Conservation (phyloP, 768 basidiomycete species). For the Pilatotrama ljubarskyi region DNA sequence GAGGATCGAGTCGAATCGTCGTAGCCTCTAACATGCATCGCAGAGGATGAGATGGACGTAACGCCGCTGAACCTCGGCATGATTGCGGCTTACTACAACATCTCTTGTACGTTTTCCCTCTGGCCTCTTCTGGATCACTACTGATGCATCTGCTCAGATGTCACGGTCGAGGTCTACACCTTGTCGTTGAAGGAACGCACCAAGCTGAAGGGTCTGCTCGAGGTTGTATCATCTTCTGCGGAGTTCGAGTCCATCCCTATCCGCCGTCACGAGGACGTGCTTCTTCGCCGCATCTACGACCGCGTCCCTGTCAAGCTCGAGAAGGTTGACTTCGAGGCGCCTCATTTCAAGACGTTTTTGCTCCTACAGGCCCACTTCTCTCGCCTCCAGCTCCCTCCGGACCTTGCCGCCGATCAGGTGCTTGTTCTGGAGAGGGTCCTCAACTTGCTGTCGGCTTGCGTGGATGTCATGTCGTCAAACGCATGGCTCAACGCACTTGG, state of each 20-base stretch:
- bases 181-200: constrained; percentile 94
- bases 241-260: constrained; percentile 97
- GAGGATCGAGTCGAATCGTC: background rate
- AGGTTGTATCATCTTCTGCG: constrained; percentile 95
- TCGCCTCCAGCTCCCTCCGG: constrained; percentile 86
- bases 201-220: constrained; percentile 93
- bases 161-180: constrained; percentile 96
- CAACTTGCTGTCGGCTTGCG: constrained; percentile 89
- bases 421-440: constrained; percentile 88
- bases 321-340: constrained; percentile 81
- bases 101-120: constrained; percentile 63
- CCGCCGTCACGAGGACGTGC: constrained; percentile 84
- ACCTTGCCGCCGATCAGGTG: constrained; percentile 89
- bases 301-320: constrained; percentile 96
- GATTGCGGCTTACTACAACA: constrained; percentile 97
- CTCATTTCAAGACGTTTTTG: constrained; percentile 98
- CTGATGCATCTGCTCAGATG: constrained; percentile 52
- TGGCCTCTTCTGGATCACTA: background rate
- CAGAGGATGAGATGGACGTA: constrained; percentile 93
- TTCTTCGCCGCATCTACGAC: constrained; percentile 90
- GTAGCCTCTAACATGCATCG: background rate
- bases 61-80: constrained; percentile 93
- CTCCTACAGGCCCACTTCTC: constrained; percentile 97
- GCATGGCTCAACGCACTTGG: constrained; percentile 92
- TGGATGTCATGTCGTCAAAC: constrained; percentile 98